Conservation (phyloP, 1,139 yeast species). For the Hyphopichia khmerensis region DNA sequence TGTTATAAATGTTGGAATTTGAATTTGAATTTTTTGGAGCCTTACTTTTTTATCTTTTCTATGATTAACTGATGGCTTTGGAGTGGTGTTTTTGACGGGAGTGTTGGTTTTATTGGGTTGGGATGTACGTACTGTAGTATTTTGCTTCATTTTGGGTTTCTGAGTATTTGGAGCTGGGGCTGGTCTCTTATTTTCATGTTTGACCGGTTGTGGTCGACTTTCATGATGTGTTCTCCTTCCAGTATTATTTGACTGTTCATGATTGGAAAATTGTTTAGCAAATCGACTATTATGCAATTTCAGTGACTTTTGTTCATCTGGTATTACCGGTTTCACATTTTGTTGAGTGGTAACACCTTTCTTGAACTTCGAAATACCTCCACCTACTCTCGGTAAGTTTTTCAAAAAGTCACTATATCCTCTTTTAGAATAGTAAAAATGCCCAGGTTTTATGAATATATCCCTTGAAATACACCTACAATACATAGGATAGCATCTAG, state of each 20-base stretch:
- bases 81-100: neutral
- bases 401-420: conserved; percentile 21
- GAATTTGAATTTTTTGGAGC: conserved; percentile 35
- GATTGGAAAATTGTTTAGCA: neutral
- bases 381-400: conserved; percentile 25
- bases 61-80: neutral
- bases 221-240: neutral
- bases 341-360: neutral
- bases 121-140: neutral
- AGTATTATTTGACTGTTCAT: neutral
- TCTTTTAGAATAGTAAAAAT: conserved; percentile 2
- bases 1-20: conserved; percentile 71
- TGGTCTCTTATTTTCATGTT: too few species aligned
- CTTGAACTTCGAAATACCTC: conserved; percentile 21
- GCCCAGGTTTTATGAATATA: neutral
- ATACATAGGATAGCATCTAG: neutral
- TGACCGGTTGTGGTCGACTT: neutral
- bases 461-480: neutral
- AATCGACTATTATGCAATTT: neutral
- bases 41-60: neutral
- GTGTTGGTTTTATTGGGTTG: neutral
- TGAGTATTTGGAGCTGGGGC: neutral
- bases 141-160: neutral
- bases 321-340: neutral
- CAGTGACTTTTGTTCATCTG: neutral